Base-by-base conservation (phyloP, 2,329 filamentous ascomycete species). In the Ceratocystiopsis brevicomis region DNA sequence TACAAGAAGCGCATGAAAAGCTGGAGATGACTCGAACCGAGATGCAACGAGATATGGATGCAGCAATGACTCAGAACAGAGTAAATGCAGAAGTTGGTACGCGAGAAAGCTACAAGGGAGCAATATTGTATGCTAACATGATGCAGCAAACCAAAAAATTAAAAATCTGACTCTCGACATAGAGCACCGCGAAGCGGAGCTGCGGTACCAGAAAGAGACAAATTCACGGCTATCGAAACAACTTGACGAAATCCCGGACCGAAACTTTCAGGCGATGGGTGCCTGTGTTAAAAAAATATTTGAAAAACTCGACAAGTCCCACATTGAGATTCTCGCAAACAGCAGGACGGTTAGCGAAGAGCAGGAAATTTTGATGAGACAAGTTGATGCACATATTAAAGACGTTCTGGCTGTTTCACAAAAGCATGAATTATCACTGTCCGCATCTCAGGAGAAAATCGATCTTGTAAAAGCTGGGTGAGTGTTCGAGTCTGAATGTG, bases 1-100 rank as follows among this genome's bases (percentile, higher is more conserved):
- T 61, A 12, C 47, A 54, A 1, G 51, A 63, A 21, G 44, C 68
- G 6, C 55, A 53, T 16, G 49, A 54, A 11, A 57, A 37, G 15
- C 34, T 63, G 18, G 53, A 63, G 35, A 53, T 55, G 9, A 51
- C 61, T 33, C 56, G 53, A 19, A 46, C 45, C 35, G 54, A 57
- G 10, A 46, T 61, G n/a, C 48, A 30, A 30, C 25, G 57, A 4
- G 47, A 53, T 38, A 45, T 45, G 3, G 49, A 55, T 9, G 42
- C 42, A 6, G 36, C 45, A 12, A 30, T 30, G 25, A 41, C 10
- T n/a, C 6, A 9, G 42, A 47, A 5, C 45, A 53, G 34, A 45
- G n/a, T 34, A 46, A 39, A 13, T 35, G 17, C 10, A 10, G 25
- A 30, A 30, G 25, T 9, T 6, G 25, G 25, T 30, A 30, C 10